Percentiles rank a stretch among this genome's conserved stretches.
Conservation (phyloP, 1,284 basidiomycete species). For the Phlebopus sp. region DNA sequence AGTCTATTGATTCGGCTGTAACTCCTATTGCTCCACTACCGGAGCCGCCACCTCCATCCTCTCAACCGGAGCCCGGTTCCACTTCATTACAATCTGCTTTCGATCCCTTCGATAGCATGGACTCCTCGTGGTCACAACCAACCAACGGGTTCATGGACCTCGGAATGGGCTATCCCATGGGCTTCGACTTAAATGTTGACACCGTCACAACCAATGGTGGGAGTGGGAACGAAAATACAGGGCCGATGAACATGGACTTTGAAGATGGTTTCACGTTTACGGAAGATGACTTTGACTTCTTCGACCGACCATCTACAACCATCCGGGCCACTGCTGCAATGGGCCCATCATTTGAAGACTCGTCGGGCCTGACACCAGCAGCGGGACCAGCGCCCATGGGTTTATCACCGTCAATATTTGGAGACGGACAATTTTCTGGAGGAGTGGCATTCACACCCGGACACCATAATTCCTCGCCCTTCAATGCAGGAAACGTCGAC, state of each 20-base stretch:
- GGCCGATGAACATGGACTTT: constrained; percentile 44
- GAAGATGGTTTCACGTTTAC: constrained; percentile 73
- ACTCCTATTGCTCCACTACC: constrained; percentile 7
- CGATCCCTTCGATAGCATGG: constrained; percentile 40
- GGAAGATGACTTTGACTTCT: constrained; percentile 78
- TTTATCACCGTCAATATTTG: constrained; percentile 32
- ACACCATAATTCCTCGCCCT: constrained; percentile 31
- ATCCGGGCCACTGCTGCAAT: constrained; percentile 13
- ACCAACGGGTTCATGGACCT: constrained; percentile 42
- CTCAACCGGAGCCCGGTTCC: constrained; percentile 16
- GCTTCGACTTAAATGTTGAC: constrained; percentile 47
- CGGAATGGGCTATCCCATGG: constrained; percentile 43
- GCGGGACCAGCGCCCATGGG: constrained; percentile 28
- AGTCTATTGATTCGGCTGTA: constrained; percentile 26
- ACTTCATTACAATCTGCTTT: constrained; percentile 23
- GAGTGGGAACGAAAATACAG: constrained; percentile 28
- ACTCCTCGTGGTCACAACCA: constrained; percentile 42
- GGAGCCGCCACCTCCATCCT: constrained; percentile 8
- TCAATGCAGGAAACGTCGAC: constrained; percentile 24
- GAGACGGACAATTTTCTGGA: constrained; percentile 29
- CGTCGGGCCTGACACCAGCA: constrained; percentile 24
- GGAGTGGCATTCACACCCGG: constrained; percentile 22
- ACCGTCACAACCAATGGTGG: constrained; percentile 31
- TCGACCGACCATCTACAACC: constrained; percentile 48
- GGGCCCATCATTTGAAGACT: constrained; percentile 12